Evolutionary conservation across 129 eudicot genomes (phyloP).

Genomic region (Scalesia atractyloides): DNA sequence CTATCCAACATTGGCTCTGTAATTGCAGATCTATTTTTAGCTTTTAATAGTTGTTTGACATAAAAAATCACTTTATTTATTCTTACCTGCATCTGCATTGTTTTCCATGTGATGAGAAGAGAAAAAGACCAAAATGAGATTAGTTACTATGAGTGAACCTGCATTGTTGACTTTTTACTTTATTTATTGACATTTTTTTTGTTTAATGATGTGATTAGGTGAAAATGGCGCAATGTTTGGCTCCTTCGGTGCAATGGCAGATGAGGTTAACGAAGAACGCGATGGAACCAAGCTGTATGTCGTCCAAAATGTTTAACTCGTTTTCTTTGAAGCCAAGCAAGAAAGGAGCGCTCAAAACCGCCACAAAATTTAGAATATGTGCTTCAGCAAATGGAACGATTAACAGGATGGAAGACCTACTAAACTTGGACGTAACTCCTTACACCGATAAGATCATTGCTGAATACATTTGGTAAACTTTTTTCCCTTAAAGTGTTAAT

Average conservation of each 20-base stretch:
- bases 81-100: slow-evolving; percentile 14
- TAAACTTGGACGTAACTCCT: slow-evolving; percentile 86
- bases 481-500: not conserved
- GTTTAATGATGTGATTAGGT: slow-evolving; percentile 28
- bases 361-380: slow-evolving; percentile 58
- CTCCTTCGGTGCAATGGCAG: slow-evolving; percentile 96
- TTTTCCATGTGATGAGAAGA: not conserved
- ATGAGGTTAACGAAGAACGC: slow-evolving; percentile 58
- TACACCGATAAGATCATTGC: slow-evolving; percentile 88
- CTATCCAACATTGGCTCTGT: slow-evolving; percentile 15
- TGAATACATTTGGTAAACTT: slow-evolving; percentile 80
- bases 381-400: slow-evolving; percentile 69
- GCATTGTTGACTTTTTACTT: slow-evolving; percentile 6
- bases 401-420: slow-evolving; percentile 84
- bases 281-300: slow-evolving; percentile 50
- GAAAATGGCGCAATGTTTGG: slow-evolving; percentile 91
- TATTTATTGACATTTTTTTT: slow-evolving; percentile 18
- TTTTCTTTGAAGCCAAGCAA: slow-evolving; percentile 70
- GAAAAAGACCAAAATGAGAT: slow-evolving; percentile 16
- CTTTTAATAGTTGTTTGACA: slow-evolving; percentile 12
- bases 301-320: slow-evolving; percentile 69
- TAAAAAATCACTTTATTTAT: slow-evolving; percentile 2
- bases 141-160: not conserved
- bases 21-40: slow-evolving; percentile 11
- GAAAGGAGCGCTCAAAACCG: slow-evolving; percentile 53